Evolutionary conservation across 2,329 filamentous ascomycete genomes (phyloP), one percentile per base, ranked within the genome.

Genomic region (Neofusicoccum ribis): DNA sequence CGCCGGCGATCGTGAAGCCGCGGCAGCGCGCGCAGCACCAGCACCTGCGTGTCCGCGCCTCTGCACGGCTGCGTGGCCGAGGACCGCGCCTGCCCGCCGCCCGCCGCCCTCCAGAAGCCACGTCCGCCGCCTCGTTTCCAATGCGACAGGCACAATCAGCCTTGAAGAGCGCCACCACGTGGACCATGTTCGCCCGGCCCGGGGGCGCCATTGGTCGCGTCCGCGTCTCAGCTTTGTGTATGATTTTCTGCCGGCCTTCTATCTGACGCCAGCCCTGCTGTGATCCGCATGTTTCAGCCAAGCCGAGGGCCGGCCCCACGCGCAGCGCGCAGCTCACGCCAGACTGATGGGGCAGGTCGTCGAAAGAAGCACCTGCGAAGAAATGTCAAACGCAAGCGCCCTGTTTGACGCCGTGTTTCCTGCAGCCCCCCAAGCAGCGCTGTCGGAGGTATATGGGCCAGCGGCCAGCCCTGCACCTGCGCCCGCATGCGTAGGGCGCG

Each of bases 201-300:
- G n/a, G 14, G 15, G 34, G 20, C 9, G 5, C 15, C 20, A 20
- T 20, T 23, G 17, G 43, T 27, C 27, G 17, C 17, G 20, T 7
- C 3, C 49, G 36, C 34, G 52, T 56, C 52, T 56, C 52, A 43
- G 52, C 20, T 27, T 41, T 34, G 54, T 27, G 54, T 46, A 7
- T 44, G 23, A 59, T 59, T 50, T 31, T n/a, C 47, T 50, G 9
- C 27, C 23, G 36, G 15, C 17, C 41, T 27, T 59, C 54, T 59
- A 59, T 59, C 54, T 59, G 54, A 59, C 39, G 54, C 54, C 54
- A 59, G 54, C 54, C 54, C 44, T 59, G 54, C n/a, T 46, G 54
- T 59, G 54, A 59, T 59, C 39, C 54, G 54, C 54, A 59, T 59
- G 54, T 59, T 59, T 59, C 54, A 59, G 54, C 54, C 54, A 59